Evolutionary conservation across 2,329 filamentous ascomycete genomes (phyloP).

Genomic region (Clonostachys solani): DNA sequence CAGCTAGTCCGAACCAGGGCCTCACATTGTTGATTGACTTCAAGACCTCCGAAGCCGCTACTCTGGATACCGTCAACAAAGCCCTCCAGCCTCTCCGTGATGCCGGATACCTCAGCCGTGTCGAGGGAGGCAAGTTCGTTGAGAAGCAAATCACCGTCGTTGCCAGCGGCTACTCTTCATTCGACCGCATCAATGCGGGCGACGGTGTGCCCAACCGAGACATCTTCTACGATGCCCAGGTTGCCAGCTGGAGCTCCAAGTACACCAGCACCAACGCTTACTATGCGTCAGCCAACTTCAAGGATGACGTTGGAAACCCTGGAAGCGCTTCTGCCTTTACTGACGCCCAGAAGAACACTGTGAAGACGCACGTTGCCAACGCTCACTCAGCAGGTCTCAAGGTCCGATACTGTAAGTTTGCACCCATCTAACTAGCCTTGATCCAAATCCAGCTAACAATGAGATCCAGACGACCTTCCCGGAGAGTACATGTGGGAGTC

Average conservation of each 20-base stretch:
- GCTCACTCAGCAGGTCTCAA: conserved; percentile 52
- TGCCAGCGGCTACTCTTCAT: conserved; percentile 50
- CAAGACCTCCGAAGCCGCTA: conserved; percentile 41
- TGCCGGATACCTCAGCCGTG: conserved; percentile 51
- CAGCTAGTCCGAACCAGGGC: conserved; percentile 44
- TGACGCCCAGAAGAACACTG: conserved; percentile 30
- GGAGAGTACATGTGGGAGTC: conserved; percentile 53
- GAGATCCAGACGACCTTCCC: not conserved
- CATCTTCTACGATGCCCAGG: conserved; percentile 63
- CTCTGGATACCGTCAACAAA: conserved; percentile 16
- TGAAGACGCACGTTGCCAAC: conserved; percentile 38
- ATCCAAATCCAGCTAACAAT: conserved; percentile 4
- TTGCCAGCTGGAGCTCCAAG: conserved; percentile 31
- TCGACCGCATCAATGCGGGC: not conserved
- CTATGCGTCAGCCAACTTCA: conserved; percentile 60
- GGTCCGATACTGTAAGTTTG: conserved; percentile 57
- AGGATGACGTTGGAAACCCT: conserved; percentile 45
- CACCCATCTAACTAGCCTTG: conserved; percentile 48
- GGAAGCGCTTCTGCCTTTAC: conserved; percentile 35
- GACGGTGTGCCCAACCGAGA: conserved; percentile 24
- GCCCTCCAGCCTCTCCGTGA: conserved; percentile 52
- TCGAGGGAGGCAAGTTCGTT: conserved; percentile 45
- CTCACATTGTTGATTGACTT: conserved; percentile 65
- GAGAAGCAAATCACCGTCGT: conserved; percentile 62
- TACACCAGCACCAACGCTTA: conserved; percentile 55